Evolutionary conservation across 140 eudicot species (phyloP), one percentile per base, ranked within the genome.

Genomic region (Senecio squalidus): DNA sequence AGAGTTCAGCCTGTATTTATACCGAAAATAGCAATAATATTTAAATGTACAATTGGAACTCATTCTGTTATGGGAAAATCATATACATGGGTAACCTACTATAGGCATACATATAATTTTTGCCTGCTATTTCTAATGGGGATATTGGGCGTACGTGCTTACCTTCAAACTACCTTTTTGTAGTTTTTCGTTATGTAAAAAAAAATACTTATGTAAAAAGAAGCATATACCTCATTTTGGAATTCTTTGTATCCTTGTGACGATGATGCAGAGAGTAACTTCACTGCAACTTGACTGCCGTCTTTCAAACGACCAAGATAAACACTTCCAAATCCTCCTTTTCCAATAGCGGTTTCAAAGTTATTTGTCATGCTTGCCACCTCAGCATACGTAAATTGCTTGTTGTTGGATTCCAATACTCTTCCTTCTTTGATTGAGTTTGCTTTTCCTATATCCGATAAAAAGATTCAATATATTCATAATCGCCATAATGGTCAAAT

Each of bases 291-390:
- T 63, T 76, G 63, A 30, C 33, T 58, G 22, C 70, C 77, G 53
- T 76, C 60, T 64, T 44, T 20, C 55, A 76, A 26, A 38, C 26
- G 52, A n/a, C 82, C 77, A 17, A 62, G 74, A 27, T 76, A 76
- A 29, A 76, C 78, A 1, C 49, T 70, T 52, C 82, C 82, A 58
- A 65, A 76, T 52, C 78, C 82, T 60, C 82, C 82, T 33, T 64
- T 71, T 28, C 78, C 82, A 7, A 76, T 64, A 3, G 63, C 21
- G 4, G 51, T 70, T 31, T 70, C 33, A 60, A 76, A 76, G 51
- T 76, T 66, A 21, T 65, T 46, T 16, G 82, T 76, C 62, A 76
- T 76, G 70, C 27, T 52, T 40, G 45, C 63, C 62, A 76, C 70
- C 70, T 71, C 82, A 21, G 74, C 67, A 29, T 76, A 71, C 0